phyloP scores from a whole-genome alignment of 169 alveolate species.

The Besnoitia besnoiti region DNA sequence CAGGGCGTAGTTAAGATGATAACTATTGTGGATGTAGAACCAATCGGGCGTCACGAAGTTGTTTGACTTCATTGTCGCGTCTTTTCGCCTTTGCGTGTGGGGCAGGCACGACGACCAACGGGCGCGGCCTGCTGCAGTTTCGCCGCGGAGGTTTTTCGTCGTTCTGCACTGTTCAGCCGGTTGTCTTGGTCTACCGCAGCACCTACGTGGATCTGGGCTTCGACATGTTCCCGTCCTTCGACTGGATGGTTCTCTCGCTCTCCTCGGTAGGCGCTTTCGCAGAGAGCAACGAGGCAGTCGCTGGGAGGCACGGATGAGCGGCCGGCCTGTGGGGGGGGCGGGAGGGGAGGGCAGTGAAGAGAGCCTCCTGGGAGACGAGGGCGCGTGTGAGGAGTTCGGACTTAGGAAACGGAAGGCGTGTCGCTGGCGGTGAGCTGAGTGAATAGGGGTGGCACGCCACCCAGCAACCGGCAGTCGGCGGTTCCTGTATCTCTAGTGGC shows the following conservation, averaged over 20 bases:
- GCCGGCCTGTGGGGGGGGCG: too few relatives aligned
- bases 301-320: too few relatives aligned
- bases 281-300: too few relatives aligned
- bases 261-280: constrained; percentile 16
- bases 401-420: neutral
- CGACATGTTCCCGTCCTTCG: constrained; percentile 35
- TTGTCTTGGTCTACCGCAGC: constrained; percentile 12
- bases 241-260: constrained; percentile 35
- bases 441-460: too few relatives aligned
- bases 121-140: constrained; percentile 36
- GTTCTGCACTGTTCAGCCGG: constrained; percentile 41
- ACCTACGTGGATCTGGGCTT: constrained; percentile 36
- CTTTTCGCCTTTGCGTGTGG: neutral
- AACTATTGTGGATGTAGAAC: too few relatives aligned
- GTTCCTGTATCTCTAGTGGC: too few relatives aligned
- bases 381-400: neutral
- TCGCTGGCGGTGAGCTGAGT: too few relatives aligned
- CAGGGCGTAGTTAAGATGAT: too few relatives aligned
- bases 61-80: too few relatives aligned
- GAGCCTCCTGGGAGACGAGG: neutral
- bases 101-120: constrained; percentile 54
- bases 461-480: too few relatives aligned
- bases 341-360: too few relatives aligned
- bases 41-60: too few relatives aligned
- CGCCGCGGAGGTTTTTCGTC: constrained; percentile 47